Conservation (phyloP, 768 basidiomycete species). For the Leucocoprinus birnbaumii region DNA sequence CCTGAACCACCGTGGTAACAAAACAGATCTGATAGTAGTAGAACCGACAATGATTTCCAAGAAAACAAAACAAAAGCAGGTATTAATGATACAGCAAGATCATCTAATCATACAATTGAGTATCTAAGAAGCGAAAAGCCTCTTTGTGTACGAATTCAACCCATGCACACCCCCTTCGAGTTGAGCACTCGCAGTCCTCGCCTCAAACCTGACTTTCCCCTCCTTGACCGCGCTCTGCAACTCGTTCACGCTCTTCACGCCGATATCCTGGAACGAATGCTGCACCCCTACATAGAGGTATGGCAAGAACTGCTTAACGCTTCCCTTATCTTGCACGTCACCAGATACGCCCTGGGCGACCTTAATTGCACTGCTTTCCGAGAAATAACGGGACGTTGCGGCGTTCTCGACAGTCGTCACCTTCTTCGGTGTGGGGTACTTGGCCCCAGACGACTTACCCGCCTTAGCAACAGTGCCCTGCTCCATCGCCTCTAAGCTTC, state of each 20-base stretch:
- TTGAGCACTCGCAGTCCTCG: slow-evolving; percentile 93
- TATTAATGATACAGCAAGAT: neutral
- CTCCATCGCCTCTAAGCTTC: slow-evolving; percentile 92
- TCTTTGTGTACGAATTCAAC: slow-evolving; percentile 68
- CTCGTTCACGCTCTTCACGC: slow-evolving; percentile 63
- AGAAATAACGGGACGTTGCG: slow-evolving; percentile 95
- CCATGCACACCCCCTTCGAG: slow-evolving; percentile 96
- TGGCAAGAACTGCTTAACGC: slow-evolving; percentile 88
- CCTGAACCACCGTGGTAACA: too few species aligned
- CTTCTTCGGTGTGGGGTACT: slow-evolving; percentile 48
- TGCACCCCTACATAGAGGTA: slow-evolving; percentile 81
- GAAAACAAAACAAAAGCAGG: too few species aligned
- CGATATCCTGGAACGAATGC: slow-evolving; percentile 94
- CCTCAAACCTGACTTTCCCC: slow-evolving; percentile 82
- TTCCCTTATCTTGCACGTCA: slow-evolving; percentile 97
- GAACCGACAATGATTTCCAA: too few species aligned
- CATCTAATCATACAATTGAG: neutral
- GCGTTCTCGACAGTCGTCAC: slow-evolving; percentile 75
- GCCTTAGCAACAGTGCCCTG: slow-evolving; percentile 53
- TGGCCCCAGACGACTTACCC: slow-evolving; percentile 25
- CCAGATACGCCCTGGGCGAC: slow-evolving; percentile 97
- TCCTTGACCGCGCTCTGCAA: slow-evolving; percentile 63
- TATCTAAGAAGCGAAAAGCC: slow-evolving; percentile 4
- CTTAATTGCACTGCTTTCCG: slow-evolving; percentile 88
- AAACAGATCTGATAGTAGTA: too few species aligned